Evolutionary conservation across 164 flowering plant genomes (phyloP).

Genomic region (Amborella trichopoda): DNA sequence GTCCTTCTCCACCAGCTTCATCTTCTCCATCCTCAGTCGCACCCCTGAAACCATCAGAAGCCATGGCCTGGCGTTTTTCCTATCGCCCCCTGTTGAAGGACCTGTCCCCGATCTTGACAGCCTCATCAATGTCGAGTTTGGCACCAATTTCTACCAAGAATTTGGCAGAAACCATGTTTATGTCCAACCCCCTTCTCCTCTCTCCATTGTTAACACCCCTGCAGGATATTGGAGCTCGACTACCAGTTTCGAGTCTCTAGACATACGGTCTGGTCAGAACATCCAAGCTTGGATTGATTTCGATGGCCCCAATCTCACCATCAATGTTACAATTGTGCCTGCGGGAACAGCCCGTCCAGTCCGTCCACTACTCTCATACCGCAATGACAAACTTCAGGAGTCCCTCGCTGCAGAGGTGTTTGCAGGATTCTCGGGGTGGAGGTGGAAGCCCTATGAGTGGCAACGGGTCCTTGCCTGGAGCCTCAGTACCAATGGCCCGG

Average conservation of each 20-base stretch:
- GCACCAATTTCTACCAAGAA: constrained; percentile 56
- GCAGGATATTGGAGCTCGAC: constrained; percentile 38
- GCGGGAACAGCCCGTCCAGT: constrained; percentile 26
- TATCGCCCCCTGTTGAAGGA: constrained; percentile 45
- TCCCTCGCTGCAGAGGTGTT: constrained; percentile 46
- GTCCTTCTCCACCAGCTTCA: constrained; percentile 65
- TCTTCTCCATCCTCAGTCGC: constrained; percentile 59
- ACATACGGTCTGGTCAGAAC: constrained; percentile 57
- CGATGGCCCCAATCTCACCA: constrained; percentile 26
- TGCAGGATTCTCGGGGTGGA: constrained; percentile 71
- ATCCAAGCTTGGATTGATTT: constrained; percentile 78
- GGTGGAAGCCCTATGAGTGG: constrained; percentile 39
- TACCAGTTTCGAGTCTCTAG: constrained; percentile 9
- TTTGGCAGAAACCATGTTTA: constrained; percentile 76
- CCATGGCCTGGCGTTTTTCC: constrained; percentile 63
- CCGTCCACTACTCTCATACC: constrained; percentile 28
- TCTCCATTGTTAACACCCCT: constrained; percentile 17
- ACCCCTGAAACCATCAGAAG: constrained; percentile 39
- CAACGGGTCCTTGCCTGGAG: constrained; percentile 78
- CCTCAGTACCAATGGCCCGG: constrained; percentile 41
- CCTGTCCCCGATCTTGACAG: constrained; percentile 70
- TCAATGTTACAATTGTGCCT: constrained; percentile 69
- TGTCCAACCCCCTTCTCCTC: constrained; percentile 44
- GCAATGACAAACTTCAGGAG: constrained; percentile 27
- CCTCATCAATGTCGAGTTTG: constrained; percentile 65